Evolutionary conservation across 208 protist genomes (phyloP), one percentile per base, ranked within the genome.

Genomic region (Naegleria gruberi): DNA sequence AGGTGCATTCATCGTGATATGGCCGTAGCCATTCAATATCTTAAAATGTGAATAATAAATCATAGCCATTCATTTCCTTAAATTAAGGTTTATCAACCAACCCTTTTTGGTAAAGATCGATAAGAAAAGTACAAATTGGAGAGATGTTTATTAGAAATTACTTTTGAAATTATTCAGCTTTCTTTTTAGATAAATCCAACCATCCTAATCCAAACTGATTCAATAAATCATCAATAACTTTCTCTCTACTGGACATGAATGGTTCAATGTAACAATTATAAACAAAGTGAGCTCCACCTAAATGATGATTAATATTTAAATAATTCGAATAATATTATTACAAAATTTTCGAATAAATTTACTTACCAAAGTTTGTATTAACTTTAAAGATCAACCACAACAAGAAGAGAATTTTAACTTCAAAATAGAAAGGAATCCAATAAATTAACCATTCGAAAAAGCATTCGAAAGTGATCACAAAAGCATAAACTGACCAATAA

Each of bases 401-500:
- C 40, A 82, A 82, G 40, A 82, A 42, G 37, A 42, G 10, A 82
- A 82, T 34, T 30, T 82, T 82, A 15, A 34, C 40, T 41, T 82
- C 74, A 82, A 43, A 82, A 82, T 82, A 82, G 74, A 82, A 82
- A 43, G 74, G 74, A 43, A 82, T 34, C 30, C 40, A 82, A 42
- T 42, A 82, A 34, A 82, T 43, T 10, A 82, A 82, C 74, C 74
- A 82, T 42, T 82, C 74, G 37, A 82, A 82, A 82, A 43, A 82
- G 30, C 30, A 43, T 82, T 82, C 74, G 37, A 42, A 43, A 17
- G 74, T 42, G 37, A 82, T 42, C 26, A 82, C 40, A 42, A 82
- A 82, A 82, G 74, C 74, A 82, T 82, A 82, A 30, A 82, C 74
- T 17, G 26, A 40, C 74, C 74, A 82, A 82, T 82, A 82, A 34